Evolutionary conservation across 2,329 filamentous ascomycete species (phyloP), one percentile per base, ranked within the genome.

Genomic region (Magnaporthiopsis poae): DNA sequence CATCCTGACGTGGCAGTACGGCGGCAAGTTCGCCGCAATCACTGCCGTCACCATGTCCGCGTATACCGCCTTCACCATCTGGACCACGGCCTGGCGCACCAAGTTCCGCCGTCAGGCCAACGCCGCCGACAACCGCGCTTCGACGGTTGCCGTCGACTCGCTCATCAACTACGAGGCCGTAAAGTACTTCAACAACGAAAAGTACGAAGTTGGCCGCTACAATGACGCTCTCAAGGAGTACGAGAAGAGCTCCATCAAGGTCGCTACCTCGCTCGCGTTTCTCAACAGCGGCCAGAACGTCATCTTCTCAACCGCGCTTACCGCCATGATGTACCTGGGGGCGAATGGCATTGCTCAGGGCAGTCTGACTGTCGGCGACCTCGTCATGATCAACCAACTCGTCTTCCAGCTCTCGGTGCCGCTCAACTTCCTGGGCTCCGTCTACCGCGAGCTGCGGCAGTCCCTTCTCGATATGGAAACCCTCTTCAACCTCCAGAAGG

Each of bases 111-210:
- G 94, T 72, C 91, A 96, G 77, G 92, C 95, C 59, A 99, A 99
- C 75, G 92, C 92, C 7, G 96, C 95, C 0, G 96, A 99, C 72
- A 99, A 98, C 78, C 91, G 88, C 75, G 95, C 92, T 0, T 96
- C 94, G 0, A 98, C 94, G 0, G 92, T 98, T 9, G 94, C 94
- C 0, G 93, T 98, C 1, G 95, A 99, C 78, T 96, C 93, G 0
- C 81, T 99, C 64, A 96, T 99, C 81, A 99, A 99, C 80, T 99
- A 97, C 74, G 95, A 99, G 78, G 94, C 96, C 18, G 95, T 99
- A 74, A 99, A 99, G 79, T 96, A 98, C 80, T 99, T 98, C 80
- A 99, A 99, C 81, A 99, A 99, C 74, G 96, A 99, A 75, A 91
- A 90, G 70, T 98, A 92, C 71, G 95, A 99, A 79, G 91, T 96